Evolutionary conservation across 192 early-diverging fungal species (phyloP).

Genomic region (Umbelopsis isabellina): DNA sequence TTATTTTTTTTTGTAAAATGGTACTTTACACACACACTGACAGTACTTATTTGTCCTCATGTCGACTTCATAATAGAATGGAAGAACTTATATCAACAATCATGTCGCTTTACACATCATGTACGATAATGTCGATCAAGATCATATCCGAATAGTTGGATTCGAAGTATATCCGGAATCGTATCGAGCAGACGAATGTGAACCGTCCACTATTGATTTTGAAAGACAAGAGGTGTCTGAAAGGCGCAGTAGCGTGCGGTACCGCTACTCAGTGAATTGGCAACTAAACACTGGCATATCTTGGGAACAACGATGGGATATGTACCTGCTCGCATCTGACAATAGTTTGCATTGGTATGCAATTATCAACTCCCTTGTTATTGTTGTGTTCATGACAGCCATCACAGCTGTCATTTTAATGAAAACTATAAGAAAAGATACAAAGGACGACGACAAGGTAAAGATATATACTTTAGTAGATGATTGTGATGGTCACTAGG

Average conservation of each 20-base stretch:
- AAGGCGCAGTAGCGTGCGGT: slow-evolving; percentile 50
- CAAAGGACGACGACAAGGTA: slow-evolving; percentile 3
- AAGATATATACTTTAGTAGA: neutral
- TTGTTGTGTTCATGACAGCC: slow-evolving; percentile 66
- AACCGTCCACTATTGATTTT: slow-evolving; percentile 33
- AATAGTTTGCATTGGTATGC: slow-evolving; percentile 68
- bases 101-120: slow-evolving; percentile 65
- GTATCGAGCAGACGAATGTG: slow-evolving; percentile 33
- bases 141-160: slow-evolving; percentile 59
- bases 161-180: slow-evolving; percentile 76
- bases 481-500: neutral
- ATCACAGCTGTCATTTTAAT: slow-evolving; percentile 70
- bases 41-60: neutral
- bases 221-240: slow-evolving; percentile 40
- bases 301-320: slow-evolving; percentile 69
- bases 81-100: slow-evolving; percentile 64
- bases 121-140: slow-evolving; percentile 43
- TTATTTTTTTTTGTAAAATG: neutral
- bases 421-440: slow-evolving; percentile 67
- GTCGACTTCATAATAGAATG: slow-evolving; percentile 17
- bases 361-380: slow-evolving; percentile 70
- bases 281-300: slow-evolving; percentile 38
- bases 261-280: slow-evolving; percentile 77
- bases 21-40: too few species aligned
- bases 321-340: slow-evolving; percentile 56